Percentiles rank a stretch among this genome's conserved stretches.
These are phyloP conservation scores for Aspergillus ellipticus DNA, from an alignment of 495 filamentous ascomycete species.

Conservation along the genomic window DNA sequence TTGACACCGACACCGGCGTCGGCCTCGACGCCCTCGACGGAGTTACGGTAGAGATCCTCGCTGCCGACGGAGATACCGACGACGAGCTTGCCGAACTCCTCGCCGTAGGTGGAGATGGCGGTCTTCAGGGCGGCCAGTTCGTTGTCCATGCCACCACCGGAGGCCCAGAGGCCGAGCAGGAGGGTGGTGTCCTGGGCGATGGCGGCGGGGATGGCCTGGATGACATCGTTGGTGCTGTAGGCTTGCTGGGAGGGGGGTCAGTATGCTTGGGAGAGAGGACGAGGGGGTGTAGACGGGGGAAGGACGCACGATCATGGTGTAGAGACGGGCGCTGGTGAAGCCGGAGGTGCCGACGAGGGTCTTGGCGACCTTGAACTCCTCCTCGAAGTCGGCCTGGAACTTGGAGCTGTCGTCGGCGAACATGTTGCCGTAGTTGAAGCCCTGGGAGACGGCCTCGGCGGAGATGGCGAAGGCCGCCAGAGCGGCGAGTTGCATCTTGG, in stretches of 20 bases:
- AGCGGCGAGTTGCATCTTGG: slow-evolving; percentile 23
- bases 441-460: slow-evolving; percentile 52
- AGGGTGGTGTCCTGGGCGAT: slow-evolving; percentile 67
- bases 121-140: slow-evolving; percentile 65
- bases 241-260: slow-evolving; percentile 36
- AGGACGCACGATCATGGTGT: slow-evolving; percentile 51
- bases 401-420: slow-evolving; percentile 60
- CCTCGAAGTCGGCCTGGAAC: slow-evolving; percentile 61
- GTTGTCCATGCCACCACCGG: slow-evolving; percentile 63
- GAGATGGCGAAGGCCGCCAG: slow-evolving; percentile 44
- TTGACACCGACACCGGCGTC: slow-evolving; percentile 54
- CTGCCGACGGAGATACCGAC: slow-evolving; percentile 86
- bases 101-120: slow-evolving; percentile 61
- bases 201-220: slow-evolving; percentile 73
- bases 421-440: slow-evolving; percentile 80
- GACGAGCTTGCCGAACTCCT: slow-evolving; percentile 57
- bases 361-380: slow-evolving; percentile 67
- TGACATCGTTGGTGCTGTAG: slow-evolving; percentile 56
- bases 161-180: slow-evolving; percentile 76
- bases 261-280: neutral
- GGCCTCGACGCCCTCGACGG: slow-evolving; percentile 50
- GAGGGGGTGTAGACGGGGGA: neutral
- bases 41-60: slow-evolving; percentile 86
- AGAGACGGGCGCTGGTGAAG: slow-evolving; percentile 70
- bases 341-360: slow-evolving; percentile 63